These are phyloP conservation scores for Papiliotrema flavescens DNA, from an alignment of 1,284 basidiomycete species.

Conservation along the genomic window DNA sequence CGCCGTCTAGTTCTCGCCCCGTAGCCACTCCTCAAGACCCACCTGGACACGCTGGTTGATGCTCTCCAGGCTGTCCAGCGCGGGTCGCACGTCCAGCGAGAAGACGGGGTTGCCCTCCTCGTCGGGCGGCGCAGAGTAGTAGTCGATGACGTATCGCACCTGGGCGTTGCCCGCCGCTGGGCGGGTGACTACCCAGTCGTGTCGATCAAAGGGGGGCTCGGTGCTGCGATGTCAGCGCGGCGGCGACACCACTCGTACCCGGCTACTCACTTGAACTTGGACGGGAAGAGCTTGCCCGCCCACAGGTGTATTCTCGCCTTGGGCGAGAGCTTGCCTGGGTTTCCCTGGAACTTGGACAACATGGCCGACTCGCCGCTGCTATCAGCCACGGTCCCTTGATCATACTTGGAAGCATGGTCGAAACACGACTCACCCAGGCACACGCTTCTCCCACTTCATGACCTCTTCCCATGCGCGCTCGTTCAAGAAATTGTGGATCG, in stretches of 20 bases:
- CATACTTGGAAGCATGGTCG: neutral
- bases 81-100: constrained; percentile 84
- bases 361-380: constrained; percentile 54
- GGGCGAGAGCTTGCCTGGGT: constrained; percentile 72
- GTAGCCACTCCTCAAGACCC: constrained; percentile 66
- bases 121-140: constrained; percentile 83
- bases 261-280: constrained; percentile 72
- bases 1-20: constrained; percentile 20
- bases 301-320: constrained; percentile 84
- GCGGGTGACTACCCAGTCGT: constrained; percentile 92
- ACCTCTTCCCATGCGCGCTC: constrained; percentile 97
- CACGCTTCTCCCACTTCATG: constrained; percentile 81
- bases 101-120: constrained; percentile 86
- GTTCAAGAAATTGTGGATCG: constrained; percentile 97
- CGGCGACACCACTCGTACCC: neutral
- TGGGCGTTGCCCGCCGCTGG: constrained; percentile 44
- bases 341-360: constrained; percentile 80
- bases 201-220: constrained; percentile 95
- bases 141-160: constrained; percentile 87
- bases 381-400: neutral
- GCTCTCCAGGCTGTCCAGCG: constrained; percentile 72
- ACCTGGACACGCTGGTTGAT: constrained; percentile 66
- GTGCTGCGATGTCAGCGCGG: constrained; percentile 54
- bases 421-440: constrained; percentile 45
- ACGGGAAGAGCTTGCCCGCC: constrained; percentile 82